These are phyloP conservation scores for Hirsutella thompsonii DNA, from an alignment of 2,329 filamentous ascomycete genomes.

Conservation along the genomic window DNA sequence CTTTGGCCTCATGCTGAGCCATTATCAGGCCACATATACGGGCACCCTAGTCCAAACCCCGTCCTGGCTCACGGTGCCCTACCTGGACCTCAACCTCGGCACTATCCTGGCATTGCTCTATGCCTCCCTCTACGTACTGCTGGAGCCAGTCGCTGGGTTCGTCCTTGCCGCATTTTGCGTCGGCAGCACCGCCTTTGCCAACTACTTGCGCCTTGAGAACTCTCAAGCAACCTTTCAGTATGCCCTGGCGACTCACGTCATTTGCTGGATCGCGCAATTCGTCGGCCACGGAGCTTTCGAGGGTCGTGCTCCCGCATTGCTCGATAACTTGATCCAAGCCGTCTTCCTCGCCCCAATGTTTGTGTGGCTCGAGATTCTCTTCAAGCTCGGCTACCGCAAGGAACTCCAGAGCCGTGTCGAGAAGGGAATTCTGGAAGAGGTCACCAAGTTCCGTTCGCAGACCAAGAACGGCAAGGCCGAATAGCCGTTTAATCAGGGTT, in stretches of 20 bases:
- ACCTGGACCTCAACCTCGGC: slow-evolving; percentile 52
- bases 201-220: slow-evolving; percentile 54
- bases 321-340: slow-evolving; percentile 87
- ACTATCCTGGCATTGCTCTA: slow-evolving; percentile 57
- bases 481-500: slow-evolving; percentile 15
- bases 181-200: slow-evolving; percentile 58
- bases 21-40: slow-evolving; percentile 43
- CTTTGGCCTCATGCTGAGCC: slow-evolving; percentile 2
- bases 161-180: slow-evolving; percentile 66
- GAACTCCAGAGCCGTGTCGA: slow-evolving; percentile 76
- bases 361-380: slow-evolving; percentile 91
- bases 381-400: slow-evolving; percentile 78
- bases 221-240: slow-evolving; percentile 34
- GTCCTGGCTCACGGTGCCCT: slow-evolving; percentile 52
- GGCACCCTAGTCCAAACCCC: slow-evolving; percentile 53
- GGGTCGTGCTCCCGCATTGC: slow-evolving; percentile 70
- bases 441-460: slow-evolving; percentile 57
- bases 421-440: slow-evolving; percentile 60
- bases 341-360: slow-evolving; percentile 90
- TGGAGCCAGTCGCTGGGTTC: slow-evolving; percentile 85
- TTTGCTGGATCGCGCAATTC: slow-evolving; percentile 82
- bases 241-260: slow-evolving; percentile 55
- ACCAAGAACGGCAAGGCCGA: slow-evolving; percentile 43
- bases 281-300: slow-evolving; percentile 85
- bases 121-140: slow-evolving; percentile 70